Evolutionary conservation across 225 moss, liverwort and hornwort species (phyloP).

Genomic region (Lunularia cruciata): DNA sequence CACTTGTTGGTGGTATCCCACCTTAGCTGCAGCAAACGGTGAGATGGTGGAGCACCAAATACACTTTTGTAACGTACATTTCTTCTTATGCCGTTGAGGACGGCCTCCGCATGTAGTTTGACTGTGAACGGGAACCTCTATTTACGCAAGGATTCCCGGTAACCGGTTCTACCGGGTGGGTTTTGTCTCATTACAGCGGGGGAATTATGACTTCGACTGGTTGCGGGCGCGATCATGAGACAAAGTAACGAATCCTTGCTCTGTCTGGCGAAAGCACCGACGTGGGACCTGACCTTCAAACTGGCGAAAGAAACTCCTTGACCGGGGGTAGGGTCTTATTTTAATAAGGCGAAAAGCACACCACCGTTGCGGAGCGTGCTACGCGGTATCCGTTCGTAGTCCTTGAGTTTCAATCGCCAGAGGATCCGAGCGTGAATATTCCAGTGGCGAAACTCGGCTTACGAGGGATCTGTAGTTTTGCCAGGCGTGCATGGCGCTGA

Average conservation of each 20-base stretch:
- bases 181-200: neutral
- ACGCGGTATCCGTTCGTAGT: slow-evolving; percentile 7
- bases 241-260: neutral
- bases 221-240: neutral
- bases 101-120: neutral
- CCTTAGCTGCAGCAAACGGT: neutral
- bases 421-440: neutral
- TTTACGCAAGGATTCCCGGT: neutral
- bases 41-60: neutral
- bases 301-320: neutral
- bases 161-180: neutral
- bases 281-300: neutral
- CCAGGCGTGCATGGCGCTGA: neutral
- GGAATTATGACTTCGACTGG: neutral
- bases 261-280: neutral
- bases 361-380: neutral
- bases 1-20: neutral
- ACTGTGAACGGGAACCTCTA: slow-evolving; percentile 7
- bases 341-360: neutral
- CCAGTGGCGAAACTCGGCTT: neutral
- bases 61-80: slow-evolving; percentile 13
- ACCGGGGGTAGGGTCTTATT: neutral
- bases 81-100: slow-evolving; percentile 5
- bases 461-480: slow-evolving; percentile 3
- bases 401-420: neutral